These are phyloP conservation scores for Cardiosporidium cionae DNA, from an alignment of 169 alveolate genomes.

Conservation along the genomic window DNA sequence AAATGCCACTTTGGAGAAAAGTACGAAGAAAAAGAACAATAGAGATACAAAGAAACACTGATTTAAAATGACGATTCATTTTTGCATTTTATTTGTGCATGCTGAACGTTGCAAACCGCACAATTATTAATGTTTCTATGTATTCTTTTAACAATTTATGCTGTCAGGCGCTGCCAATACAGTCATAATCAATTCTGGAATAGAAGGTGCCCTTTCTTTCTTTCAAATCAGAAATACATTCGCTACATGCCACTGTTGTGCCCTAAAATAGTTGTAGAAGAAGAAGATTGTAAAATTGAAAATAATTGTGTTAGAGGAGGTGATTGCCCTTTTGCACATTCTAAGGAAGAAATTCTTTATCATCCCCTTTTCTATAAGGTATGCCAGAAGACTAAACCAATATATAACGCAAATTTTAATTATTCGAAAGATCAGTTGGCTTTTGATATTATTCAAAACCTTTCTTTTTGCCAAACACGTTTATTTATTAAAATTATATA, in stretches of 20 bases:
- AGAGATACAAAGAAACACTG: neutral
- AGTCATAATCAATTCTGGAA: constrained; percentile 69
- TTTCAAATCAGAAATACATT: constrained; percentile 52
- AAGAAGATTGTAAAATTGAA: constrained; percentile 53
- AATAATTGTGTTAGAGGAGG: constrained; percentile 65
- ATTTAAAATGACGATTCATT: neutral
- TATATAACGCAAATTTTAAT: too few species aligned
- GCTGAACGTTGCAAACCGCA: neutral
- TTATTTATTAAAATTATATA: too few species aligned
- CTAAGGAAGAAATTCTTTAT: constrained; percentile 76
- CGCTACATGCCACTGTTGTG: constrained; percentile 72
- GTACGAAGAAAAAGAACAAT: neutral
- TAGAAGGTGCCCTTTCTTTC: constrained; percentile 68
- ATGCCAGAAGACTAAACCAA: neutral
- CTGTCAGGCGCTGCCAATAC: constrained; percentile 67
- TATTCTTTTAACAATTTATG: too few species aligned
- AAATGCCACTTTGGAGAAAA: constrained; percentile 8
- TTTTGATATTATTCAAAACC: too few species aligned
- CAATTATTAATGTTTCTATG: neutral
- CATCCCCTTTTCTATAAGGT: constrained; percentile 83
- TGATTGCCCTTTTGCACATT: constrained; percentile 80
- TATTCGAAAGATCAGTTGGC: too few species aligned
- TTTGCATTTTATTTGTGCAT: neutral
- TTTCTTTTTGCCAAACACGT: too few species aligned
- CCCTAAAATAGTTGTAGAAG: constrained; percentile 49